Conservation (phyloP, 495 filamentous ascomycete genomes). For the Podospora pseudopauciseta region DNA sequence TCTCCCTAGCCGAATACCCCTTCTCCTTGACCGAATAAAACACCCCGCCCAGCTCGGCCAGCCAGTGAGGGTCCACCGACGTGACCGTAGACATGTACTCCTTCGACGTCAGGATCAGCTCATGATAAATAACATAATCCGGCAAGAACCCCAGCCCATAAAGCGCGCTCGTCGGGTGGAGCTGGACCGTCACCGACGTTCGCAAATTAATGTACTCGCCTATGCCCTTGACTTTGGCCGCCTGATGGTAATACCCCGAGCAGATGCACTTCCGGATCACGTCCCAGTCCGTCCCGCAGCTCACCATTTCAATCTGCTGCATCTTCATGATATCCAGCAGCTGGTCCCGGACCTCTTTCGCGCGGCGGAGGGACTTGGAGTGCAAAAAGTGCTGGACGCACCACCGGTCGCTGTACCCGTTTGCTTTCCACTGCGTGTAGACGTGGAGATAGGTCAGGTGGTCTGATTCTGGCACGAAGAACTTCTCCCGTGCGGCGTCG, state of each 20-base stretch:
- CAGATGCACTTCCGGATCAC: constrained; percentile 94
- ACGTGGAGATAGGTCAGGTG: constrained; percentile 95
- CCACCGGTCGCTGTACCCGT: constrained; percentile 88
- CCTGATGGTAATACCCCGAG: constrained; percentile 96
- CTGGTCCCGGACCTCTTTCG: constrained; percentile 91
- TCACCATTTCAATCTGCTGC: constrained; percentile 82
- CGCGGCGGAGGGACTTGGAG: constrained; percentile 82
- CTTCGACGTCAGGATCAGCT: constrained; percentile 92
- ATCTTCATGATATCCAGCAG: constrained; percentile 91
- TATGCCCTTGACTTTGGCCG: constrained; percentile 93
- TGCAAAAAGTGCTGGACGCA: constrained; percentile 90
- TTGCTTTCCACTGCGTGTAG: constrained; percentile 91
- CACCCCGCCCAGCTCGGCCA: constrained; percentile 96
- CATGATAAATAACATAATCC: constrained; percentile 97
- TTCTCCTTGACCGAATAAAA: constrained; percentile 99
- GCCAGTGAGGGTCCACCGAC: constrained; percentile 94
- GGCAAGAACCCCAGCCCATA: constrained; percentile 92
- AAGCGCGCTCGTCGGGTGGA: constrained; percentile 90
- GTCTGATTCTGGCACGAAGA: constrained; percentile 96
- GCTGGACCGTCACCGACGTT: constrained; percentile 86
- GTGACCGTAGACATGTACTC: constrained; percentile 99
- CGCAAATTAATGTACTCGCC: constrained; percentile 96
- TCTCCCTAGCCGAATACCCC: constrained; percentile 86
- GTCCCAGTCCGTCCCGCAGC: constrained; percentile 97
- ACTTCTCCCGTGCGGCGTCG: constrained; percentile 94